These are phyloP conservation scores for Cordyceps javanica DNA, from an alignment of 2,329 filamentous ascomycete genomes.

Conservation along the genomic window DNA sequence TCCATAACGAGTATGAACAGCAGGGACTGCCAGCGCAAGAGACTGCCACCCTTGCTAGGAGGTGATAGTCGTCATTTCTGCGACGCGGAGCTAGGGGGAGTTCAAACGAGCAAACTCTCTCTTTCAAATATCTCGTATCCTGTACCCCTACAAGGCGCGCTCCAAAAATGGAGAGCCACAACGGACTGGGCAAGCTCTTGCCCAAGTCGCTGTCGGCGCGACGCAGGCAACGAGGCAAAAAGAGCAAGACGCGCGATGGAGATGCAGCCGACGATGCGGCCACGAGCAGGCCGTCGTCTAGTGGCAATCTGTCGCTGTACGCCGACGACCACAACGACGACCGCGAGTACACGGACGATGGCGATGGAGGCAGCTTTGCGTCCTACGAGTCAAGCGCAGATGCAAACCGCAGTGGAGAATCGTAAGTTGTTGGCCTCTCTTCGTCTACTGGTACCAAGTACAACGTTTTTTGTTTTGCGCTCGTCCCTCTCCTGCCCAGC, in stretches of 20 bases:
- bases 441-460: no score
- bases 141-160: not conserved
- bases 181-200: slow-evolving; percentile 45
- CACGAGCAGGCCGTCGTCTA: slow-evolving; percentile 13
- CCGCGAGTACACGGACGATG: slow-evolving; percentile 28
- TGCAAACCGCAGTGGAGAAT: slow-evolving; percentile 19
- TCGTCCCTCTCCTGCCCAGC: no score
- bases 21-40: not conserved
- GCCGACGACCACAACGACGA: slow-evolving; percentile 22
- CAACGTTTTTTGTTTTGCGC: slow-evolving; percentile 13
- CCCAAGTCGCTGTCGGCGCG: slow-evolving; percentile 45
- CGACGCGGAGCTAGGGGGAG: slow-evolving; percentile 1
- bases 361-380: slow-evolving; percentile 26
- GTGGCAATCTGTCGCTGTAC: slow-evolving; percentile 18
- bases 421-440: slow-evolving; percentile 15
- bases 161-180: slow-evolving; percentile 16
- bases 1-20: not conserved
- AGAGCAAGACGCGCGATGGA: slow-evolving; percentile 33
- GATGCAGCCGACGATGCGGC: not conserved
- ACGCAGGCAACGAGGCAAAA: slow-evolving; percentile 40
- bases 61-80: slow-evolving; percentile 3
- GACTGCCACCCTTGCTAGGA: slow-evolving; percentile 10
- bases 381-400: slow-evolving; percentile 31
- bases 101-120: slow-evolving; percentile 4
- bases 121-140: not conserved